Evolutionary conservation across 139 green algal genomes (phyloP), one percentile per base, ranked within the genome.

Genomic region (Asterochloris erici): DNA sequence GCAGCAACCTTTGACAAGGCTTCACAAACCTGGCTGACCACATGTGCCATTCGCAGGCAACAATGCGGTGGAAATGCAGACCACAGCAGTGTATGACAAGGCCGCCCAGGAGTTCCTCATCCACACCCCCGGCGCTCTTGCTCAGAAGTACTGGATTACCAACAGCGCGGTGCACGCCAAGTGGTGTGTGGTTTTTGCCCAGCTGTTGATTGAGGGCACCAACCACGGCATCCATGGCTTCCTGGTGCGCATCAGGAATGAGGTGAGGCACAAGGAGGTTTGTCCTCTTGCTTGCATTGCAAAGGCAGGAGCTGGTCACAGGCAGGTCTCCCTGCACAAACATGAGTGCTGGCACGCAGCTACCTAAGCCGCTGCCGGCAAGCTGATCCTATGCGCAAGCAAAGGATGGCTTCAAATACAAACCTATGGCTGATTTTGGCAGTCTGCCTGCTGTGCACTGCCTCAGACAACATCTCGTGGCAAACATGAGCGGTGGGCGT

Each of bases 51-150:
- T 13, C 71, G 66, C 87, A 89, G 91, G 94, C 64, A 98, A 98
- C 91, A 98, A 98, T 77, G 95, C 95, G 0, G 95, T 98, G 38
- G 93, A 97, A 89, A 98, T 98, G 95, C 78, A 93, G 82, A 98
- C 94, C 1, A 97, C 93, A 9, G 94, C 94, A 0, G 91, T 84
- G 26, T 97, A 91, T 82, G 91, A 96, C 85, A 21, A 71, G 0
- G 27, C 70, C 14, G 84, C 81, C 6, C 85, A 90, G 62, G 84
- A 88, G 64, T 87, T 90, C 64, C 75, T 94, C 77, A 90, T 97
- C 74, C 64, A 95, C 89, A 95, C 93, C 1, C 91, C 93, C 63
- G 93, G 85, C 62, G 91, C 90, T 0, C 85, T 96, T 61, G 90
- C 89, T 1, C 91, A 95, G 74, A 95, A 95, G 81, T 84, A 83